phyloP scores from a whole-genome alignment of 73 alveolate species.

The Uronychia binucleata region DNA sequence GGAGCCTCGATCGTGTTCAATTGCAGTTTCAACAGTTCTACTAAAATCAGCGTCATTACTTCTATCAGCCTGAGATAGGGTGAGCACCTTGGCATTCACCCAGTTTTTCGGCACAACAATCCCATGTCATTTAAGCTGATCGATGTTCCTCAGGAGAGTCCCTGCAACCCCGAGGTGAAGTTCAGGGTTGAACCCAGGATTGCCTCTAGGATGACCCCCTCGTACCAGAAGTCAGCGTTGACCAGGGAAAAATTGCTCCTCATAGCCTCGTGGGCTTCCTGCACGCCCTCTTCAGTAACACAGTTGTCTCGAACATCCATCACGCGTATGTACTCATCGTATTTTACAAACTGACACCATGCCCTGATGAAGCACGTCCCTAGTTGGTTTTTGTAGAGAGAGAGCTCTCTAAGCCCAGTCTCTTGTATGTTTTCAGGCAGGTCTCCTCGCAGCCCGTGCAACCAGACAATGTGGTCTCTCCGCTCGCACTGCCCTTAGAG shows the following conservation, averaged over 20 bases:
- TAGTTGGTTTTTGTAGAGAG: slow-evolving; percentile 53
- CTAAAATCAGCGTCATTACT: no score
- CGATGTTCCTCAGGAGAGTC: slow-evolving; percentile 17
- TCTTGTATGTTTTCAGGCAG: slow-evolving; percentile 51
- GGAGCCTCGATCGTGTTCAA: no score
- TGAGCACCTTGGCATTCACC: no score
- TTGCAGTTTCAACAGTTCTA: no score
- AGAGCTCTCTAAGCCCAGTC: slow-evolving; percentile 52
- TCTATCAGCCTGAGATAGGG: no score
- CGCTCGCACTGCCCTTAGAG: slow-evolving; percentile 66
- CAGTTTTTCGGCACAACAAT: no score
- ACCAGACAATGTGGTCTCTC: slow-evolving; percentile 70
- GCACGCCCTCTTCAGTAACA: slow-evolving; percentile 40
- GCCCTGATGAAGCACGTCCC: slow-evolving; percentile 54
- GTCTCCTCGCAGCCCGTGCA: slow-evolving; percentile 68
- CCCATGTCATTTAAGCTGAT: no score
- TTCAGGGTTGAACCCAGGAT: slow-evolving; percentile 47
- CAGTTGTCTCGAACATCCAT: slow-evolving; percentile 59
- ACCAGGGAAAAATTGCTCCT: slow-evolving; percentile 58
- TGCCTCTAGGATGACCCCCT: slow-evolving; percentile 63
- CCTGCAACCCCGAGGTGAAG: slow-evolving; percentile 14
- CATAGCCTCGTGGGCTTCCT: slow-evolving; percentile 48
- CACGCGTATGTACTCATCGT: slow-evolving; percentile 59
- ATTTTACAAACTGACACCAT: slow-evolving; percentile 22
- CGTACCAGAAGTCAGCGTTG: no score